Base-by-base conservation (phyloP, 2,329 filamentous ascomycete species). In the Escovopsis sp. region DNA sequence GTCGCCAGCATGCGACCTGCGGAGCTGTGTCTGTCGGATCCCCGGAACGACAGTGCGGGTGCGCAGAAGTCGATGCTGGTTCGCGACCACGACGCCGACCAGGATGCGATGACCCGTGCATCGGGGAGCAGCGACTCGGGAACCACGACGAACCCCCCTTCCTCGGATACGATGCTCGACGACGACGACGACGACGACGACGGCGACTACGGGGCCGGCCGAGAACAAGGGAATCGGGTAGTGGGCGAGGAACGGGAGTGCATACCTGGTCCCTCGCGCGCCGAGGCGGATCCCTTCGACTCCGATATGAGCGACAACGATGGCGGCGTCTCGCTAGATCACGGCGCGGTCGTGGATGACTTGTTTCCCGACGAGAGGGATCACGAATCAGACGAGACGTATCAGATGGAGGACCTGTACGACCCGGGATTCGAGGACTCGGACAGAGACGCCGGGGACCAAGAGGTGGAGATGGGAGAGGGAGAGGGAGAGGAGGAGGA, bases 281-380 rank as follows among this genome's bases (percentile, higher is more conserved):
- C 30, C 10, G 18, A 10, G 14, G 5, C 13, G 13, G 30, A 13
- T 5, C 12, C 30, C 21, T 8, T 23, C 21, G 53, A 57, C 27
- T 37, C 51, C 25, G 50, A 49, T 26, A 52, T 59, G 52, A 55
- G 49, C 45, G 56, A 57, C 16, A 50, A 46, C 36, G 53, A 58
- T 35, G 51, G 52, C 19, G 53, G 55, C 31, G 52, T 44, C 34
- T 44, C 49, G 25, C 36, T 55, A 10, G 37, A 48, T 30, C 21
- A 16, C 2, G 27, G 33, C 12, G 37, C 35, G 12, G 15, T n/a
- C 19, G 17, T 27, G 13, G 23, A 12, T 8, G 27, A 35, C 14
- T 6, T 30, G 8, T 14, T 35, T 13, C 15, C 21, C 18, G 28
- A 26, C 2, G 33, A 35, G 15, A 21, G n/a, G 15, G 33, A 30